Evolutionary conservation across 345 rosid species (phyloP).

Genomic region (Barbarea vulgaris): DNA sequence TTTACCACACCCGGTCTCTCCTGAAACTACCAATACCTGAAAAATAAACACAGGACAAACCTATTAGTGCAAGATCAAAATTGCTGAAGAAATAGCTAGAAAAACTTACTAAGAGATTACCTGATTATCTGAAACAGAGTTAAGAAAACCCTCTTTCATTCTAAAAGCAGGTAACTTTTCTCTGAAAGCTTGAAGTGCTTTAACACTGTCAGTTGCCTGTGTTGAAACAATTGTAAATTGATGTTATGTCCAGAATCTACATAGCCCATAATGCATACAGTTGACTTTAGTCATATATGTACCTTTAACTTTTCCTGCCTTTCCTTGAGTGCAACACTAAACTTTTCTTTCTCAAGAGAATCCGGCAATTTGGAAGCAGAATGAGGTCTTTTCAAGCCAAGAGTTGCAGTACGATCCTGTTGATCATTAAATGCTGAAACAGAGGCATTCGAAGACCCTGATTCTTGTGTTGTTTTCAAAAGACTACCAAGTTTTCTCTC

Average conservation of each 20-base stretch:
- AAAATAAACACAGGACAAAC: conserved; percentile 20
- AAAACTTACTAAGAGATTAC: conserved; percentile 41
- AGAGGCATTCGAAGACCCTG: conserved; percentile 46
- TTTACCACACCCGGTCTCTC: conserved; percentile 99
- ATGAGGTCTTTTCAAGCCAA: conserved; percentile 42
- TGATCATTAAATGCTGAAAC: conserved; percentile 39
- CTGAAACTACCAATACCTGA: conserved; percentile 89
- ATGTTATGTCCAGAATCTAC: conserved; percentile 8
- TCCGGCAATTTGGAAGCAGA: conserved; percentile 40
- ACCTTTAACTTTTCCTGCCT: conserved; percentile 77
- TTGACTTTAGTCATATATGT: conserved; percentile 18
- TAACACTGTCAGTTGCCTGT: conserved; percentile 59
- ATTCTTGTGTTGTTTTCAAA: conserved; percentile 56
- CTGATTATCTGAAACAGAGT: conserved; percentile 82
- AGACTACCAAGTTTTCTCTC: conserved; percentile 84
- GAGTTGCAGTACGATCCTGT: conserved; percentile 43
- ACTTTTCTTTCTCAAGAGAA: conserved; percentile 57
- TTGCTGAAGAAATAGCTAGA: not conserved
- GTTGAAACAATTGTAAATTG: conserved; percentile 22
- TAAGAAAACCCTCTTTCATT: conserved; percentile 71
- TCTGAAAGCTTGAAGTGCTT: conserved; percentile 73
- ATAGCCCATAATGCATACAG: not conserved
- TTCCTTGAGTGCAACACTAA: conserved; percentile 68
- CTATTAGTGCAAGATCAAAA: conserved; percentile 14
- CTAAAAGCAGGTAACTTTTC: conserved; percentile 89